Evolutionary conservation across 2,329 filamentous ascomycete species (phyloP), one percentile per base, ranked within the genome.

Genomic region (Phaeosphaeria sp.): DNA sequence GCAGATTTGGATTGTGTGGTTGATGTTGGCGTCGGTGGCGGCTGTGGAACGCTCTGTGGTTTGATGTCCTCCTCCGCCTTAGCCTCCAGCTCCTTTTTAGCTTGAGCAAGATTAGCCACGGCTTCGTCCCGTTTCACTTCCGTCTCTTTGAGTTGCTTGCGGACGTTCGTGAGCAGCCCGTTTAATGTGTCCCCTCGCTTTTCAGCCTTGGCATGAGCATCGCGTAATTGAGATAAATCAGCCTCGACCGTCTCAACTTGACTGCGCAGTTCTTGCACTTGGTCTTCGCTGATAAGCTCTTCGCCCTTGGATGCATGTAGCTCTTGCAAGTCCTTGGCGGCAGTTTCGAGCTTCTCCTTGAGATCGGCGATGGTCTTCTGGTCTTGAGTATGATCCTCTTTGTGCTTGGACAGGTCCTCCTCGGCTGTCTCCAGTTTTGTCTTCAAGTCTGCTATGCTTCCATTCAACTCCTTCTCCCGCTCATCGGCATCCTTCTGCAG

Each of bases 171-270:
- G 36, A 88, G 81, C 20, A 88, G 71, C n/a, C 79, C 78, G 54
- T 86, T 83, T 50, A 87, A 73, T 0, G 85, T 85, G 24, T 81
- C 79, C 24, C 81, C 74, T 18, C 82, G 81, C 74, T 87, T 87
- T 60, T 86, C 81, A 49, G 78, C 79, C 63, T 77, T 76, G 7
- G 69, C 55, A 30, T 74, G 71, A 6, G 67, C 64, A 3, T 70
- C 68, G 22, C 68, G 71, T 17, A 77, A 52, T 48, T 72, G 57
- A 17, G 66, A 53, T 15, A 79, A 61, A 42, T 77, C 72, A 1
- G 51, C 56, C 51, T 78, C 70, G 3, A 79, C 60, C 25, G 66
- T 65, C 44, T 71, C 62, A 6, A 77, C 63, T 48, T 77, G 67
- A 15, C 49, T 59, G 33, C 65, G 64, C 17, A 78, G 60, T 11